Evolutionary conservation across 2,329 filamentous ascomycete genomes (phyloP).

Genomic region (Colletotrichum abscissum): DNA sequence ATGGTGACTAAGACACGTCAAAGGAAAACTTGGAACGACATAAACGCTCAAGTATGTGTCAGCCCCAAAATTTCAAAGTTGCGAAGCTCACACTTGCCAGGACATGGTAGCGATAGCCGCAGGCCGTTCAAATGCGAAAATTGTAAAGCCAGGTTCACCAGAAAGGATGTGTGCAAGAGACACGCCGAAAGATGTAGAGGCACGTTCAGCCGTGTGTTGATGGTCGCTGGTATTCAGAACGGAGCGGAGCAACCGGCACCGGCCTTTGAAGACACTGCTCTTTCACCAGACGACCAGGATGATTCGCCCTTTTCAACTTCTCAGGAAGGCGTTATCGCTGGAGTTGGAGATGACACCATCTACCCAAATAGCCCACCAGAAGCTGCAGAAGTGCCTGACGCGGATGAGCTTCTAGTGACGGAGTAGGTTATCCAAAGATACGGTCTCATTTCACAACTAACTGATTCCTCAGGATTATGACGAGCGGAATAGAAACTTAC

Average conservation of each 20-base stretch:
- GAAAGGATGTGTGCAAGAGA: conserved; percentile 38
- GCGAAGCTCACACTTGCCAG: conserved; percentile 24
- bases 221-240: not conserved
- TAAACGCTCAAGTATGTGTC: conserved; percentile 37
- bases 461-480: not conserved
- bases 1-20: not conserved
- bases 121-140: conserved; percentile 37
- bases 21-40: conserved; percentile 40
- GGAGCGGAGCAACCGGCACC: not conserved
- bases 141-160: conserved; percentile 37
- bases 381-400: not conserved
- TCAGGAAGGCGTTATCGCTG: not conserved
- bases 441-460: not conserved
- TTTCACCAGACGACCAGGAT: not conserved
- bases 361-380: not conserved
- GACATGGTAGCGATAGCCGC: conserved; percentile 37
- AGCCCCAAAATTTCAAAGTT: not conserved
- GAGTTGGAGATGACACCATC: not conserved
- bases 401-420: not conserved
- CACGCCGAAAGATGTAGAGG: conserved; percentile 35
- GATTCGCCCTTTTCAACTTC: not conserved
- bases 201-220: conserved; percentile 1
- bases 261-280: not conserved
- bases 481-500: conserved; percentile 8
- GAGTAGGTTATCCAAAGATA: not conserved